Conservation (phyloP, 306 rosid genomes). For the Urtica urens region DNA sequence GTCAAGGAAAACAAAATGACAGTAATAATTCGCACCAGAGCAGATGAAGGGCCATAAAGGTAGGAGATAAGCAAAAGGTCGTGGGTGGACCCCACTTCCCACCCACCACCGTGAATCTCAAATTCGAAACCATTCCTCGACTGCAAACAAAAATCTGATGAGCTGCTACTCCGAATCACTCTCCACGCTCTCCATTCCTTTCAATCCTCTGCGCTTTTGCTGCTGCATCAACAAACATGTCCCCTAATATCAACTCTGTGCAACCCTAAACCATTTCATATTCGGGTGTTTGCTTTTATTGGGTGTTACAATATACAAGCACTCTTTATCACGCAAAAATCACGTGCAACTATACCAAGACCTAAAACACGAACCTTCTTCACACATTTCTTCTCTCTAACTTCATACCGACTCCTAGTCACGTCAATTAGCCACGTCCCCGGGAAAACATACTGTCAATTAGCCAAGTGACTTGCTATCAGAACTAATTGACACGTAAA, state of each 20-base stretch:
- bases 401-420: constrained; percentile 66
- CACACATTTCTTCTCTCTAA: constrained; percentile 63
- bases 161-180: constrained; percentile 27
- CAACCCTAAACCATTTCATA: constrained; percentile 14
- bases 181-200: constrained; percentile 49
- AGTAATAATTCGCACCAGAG: neutral
- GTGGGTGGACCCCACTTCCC: constrained; percentile 8
- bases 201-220: constrained; percentile 61
- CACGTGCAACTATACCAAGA: too few species aligned
- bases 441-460: constrained; percentile 53
- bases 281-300: too few species aligned
- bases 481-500: neutral
- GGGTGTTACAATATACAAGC: too few species aligned
- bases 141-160: neutral
- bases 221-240: too few species aligned
- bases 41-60: neutral
- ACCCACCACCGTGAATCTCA: neutral
- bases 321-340: too few species aligned
- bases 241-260: too few species aligned
- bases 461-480: neutral
- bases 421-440: constrained; percentile 71
- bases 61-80: constrained; percentile 1
- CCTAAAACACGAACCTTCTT: constrained; percentile 66
- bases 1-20: too few species aligned
- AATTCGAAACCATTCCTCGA: neutral